phyloP scores from a whole-genome alignment of 192 early-diverging fungal genomes.

The Coemansia sp. region DNA sequence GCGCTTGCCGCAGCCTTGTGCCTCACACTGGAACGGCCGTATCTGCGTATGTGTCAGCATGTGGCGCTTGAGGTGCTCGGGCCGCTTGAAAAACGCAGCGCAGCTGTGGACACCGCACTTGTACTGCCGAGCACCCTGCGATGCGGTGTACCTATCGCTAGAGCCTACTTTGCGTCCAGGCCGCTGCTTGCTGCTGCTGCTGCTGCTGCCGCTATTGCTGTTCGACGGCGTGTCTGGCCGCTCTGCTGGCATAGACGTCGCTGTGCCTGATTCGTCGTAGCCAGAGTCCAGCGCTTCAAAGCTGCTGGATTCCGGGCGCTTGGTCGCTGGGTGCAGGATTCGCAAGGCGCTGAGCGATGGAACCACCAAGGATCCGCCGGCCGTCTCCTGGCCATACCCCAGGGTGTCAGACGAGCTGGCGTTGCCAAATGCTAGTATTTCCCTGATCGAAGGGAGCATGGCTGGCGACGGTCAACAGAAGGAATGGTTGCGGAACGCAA shows the following conservation, averaged over 20 bases:
- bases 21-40: slow-evolving; percentile 79
- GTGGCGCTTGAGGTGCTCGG: slow-evolving; percentile 85
- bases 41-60: slow-evolving; percentile 85
- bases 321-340: background rate
- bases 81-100: slow-evolving; percentile 71
- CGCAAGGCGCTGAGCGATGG: background rate
- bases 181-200: slow-evolving; percentile 16
- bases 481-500: background rate
- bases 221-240: background rate
- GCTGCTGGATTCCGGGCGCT: background rate
- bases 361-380: background rate
- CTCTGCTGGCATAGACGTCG: background rate
- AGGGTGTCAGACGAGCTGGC: background rate
- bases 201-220: background rate
- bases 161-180: slow-evolving; percentile 48
- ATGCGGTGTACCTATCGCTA: slow-evolving; percentile 24
- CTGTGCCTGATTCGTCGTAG: background rate
- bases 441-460: slow-evolving; percentile 48
- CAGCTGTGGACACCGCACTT: slow-evolving; percentile 65
- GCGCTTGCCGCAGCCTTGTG: slow-evolving; percentile 69
- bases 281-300: background rate
- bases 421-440: slow-evolving; percentile 45
- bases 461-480: slow-evolving; percentile 1
- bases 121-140: slow-evolving; percentile 51
- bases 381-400: background rate